These are phyloP conservation scores for Asterochloris sp. DNA, from an alignment of 139 green algal species.

Conservation along the genomic window DNA sequence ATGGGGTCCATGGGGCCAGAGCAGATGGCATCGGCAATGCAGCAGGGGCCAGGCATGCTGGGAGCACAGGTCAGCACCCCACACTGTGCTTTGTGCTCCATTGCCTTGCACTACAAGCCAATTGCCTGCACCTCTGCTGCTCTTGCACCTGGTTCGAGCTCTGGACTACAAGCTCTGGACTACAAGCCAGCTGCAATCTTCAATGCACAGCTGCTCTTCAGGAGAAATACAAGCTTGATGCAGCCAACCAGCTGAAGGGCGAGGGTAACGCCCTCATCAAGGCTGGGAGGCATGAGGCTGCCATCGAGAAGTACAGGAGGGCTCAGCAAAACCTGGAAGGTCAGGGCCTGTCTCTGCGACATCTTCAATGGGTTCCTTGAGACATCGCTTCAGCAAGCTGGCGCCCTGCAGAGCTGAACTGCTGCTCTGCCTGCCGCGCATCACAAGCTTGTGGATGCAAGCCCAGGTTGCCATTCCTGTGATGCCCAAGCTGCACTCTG, in stretches of 20 bases:
- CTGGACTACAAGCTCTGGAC: neutral
- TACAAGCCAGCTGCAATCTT: neutral
- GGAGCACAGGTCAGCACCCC: neutral
- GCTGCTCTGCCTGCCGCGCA: too few species aligned
- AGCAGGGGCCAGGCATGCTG: slow-evolving; percentile 4
- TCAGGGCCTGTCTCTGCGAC: neutral
- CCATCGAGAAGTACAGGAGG: slow-evolving; percentile 12
- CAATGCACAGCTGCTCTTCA: slow-evolving; percentile 3
- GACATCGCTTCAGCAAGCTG: neutral
- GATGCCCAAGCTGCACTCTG: too few species aligned
- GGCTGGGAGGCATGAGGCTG: slow-evolving; percentile 5
- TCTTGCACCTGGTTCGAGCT: too few species aligned
- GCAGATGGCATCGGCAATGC: slow-evolving; percentile 3
- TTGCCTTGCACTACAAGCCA: too few species aligned
- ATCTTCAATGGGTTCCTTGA: neutral
- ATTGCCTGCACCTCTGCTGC: too few species aligned
- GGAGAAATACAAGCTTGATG: slow-evolving; percentile 13
- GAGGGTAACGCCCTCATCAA: slow-evolving; percentile 4
- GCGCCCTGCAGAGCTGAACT: neutral
- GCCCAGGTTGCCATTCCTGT: too few species aligned
- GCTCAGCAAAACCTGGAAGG: slow-evolving; percentile 6
- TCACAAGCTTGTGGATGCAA: too few species aligned
- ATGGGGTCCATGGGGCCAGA: slow-evolving; percentile 7
- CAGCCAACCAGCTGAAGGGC: slow-evolving; percentile 4
- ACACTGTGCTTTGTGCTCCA: too few species aligned